phyloP scores from a whole-genome alignment of 495 filamentous ascomycete species.

The Penicillium chermesinum region DNA sequence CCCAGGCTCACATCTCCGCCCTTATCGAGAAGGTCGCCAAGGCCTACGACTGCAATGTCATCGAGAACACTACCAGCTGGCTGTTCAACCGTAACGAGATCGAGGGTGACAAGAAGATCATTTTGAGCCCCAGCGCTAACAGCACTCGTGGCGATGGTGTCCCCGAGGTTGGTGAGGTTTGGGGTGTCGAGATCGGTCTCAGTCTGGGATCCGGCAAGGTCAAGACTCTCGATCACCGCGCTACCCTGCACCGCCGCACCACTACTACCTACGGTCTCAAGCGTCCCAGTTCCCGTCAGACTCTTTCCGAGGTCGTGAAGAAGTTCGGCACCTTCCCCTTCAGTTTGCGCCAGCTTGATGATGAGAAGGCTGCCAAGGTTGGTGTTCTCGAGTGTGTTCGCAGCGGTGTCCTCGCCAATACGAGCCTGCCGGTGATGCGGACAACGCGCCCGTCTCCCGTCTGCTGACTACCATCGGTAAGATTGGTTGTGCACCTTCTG shows the following conservation, averaged over 20 bases:
- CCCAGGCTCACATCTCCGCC: conserved; percentile 77
- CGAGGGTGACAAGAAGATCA: conserved; percentile 97
- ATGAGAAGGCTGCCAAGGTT: conserved; percentile 93
- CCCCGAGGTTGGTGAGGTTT: conserved; percentile 90
- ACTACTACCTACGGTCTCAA: conserved; percentile 85
- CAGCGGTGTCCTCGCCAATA: conserved; percentile 87
- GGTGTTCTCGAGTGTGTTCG: conserved; percentile 94
- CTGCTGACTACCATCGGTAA: conserved; percentile 88
- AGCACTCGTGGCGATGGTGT: conserved; percentile 82
- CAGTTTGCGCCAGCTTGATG: conserved; percentile 92
- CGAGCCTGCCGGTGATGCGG: conserved; percentile 91
- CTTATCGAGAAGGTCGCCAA: conserved; percentile 89
- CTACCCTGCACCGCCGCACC: conserved; percentile 90
- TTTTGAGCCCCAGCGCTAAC: conserved; percentile 74
- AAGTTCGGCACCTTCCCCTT: conserved; percentile 98
- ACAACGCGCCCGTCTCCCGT: conserved; percentile 73
- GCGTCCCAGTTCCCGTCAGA: conserved; percentile 84
- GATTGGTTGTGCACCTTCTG: conserved; percentile 20
- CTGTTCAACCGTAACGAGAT: conserved; percentile 94
- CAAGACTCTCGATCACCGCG: conserved; percentile 78
- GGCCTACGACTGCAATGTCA: conserved; percentile 83
- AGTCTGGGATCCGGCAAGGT: conserved; percentile 89
- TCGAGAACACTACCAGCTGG: conserved; percentile 98
- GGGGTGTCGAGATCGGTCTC: conserved; percentile 95
- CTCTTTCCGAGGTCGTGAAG: conserved; percentile 85